Conservation (phyloP, 2,329 filamentous ascomycete genomes). For the Pestalotiopsis fici region DNA sequence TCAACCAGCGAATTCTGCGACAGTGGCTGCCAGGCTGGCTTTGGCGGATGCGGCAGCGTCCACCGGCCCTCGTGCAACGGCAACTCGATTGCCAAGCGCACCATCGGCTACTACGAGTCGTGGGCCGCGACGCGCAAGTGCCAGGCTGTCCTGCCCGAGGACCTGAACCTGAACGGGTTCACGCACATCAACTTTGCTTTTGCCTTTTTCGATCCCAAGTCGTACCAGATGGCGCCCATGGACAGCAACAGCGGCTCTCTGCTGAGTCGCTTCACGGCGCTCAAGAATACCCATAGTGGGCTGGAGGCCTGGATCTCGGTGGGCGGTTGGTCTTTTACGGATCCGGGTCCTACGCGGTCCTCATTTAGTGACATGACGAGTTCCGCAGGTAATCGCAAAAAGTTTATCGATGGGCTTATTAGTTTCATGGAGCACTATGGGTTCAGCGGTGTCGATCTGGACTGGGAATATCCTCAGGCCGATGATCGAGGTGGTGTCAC, state of each 20-base stretch:
- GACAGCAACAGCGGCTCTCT: background rate
- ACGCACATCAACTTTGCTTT: constrained; percentile 38
- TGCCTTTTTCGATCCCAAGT: constrained; percentile 29
- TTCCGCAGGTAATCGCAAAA: background rate
- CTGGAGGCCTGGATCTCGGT: constrained; percentile 8
- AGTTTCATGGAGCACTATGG: constrained; percentile 37
- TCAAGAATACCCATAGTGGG: constrained; percentile 15
- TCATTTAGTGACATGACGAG: constrained; percentile 9
- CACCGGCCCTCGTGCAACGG: background rate
- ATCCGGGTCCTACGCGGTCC: background rate
- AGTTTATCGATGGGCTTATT: constrained; percentile 37
- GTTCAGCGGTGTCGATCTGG: constrained; percentile 46
- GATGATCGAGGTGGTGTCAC: constrained; percentile 35
- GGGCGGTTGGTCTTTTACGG: constrained; percentile 6
- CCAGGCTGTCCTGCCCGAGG: constrained; percentile 18
- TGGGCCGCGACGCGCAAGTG: constrained; percentile 11
- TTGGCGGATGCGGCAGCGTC: background rate
- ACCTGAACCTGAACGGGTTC: constrained; percentile 24
- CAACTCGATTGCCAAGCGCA: background rate
- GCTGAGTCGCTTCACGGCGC: background rate
- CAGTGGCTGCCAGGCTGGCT: background rate
- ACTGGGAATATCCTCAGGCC: constrained; percentile 41
- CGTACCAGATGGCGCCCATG: background rate
- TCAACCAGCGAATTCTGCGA: constrained; percentile 17
- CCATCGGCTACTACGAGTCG: constrained; percentile 1